Evolutionary conservation across 176 grass and related monocot species (phyloP).

Genomic region (Stipa capillata): DNA sequence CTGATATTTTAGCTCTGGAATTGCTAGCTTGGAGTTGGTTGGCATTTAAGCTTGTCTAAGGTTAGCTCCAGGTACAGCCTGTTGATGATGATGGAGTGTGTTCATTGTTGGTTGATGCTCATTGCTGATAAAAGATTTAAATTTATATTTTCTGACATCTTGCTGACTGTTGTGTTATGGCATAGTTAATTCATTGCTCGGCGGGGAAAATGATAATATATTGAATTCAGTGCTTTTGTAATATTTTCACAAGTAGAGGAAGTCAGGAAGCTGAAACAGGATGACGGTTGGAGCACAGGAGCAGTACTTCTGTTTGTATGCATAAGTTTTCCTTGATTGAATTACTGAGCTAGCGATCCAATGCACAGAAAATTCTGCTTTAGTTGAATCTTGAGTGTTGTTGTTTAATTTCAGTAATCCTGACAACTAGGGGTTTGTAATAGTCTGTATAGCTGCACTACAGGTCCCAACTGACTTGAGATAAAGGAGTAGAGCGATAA

Average conservation of each 20-base stretch:
- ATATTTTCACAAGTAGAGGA: background rate
- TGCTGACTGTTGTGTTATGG: background rate
- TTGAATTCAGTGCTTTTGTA: background rate
- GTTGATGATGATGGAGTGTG: slow-evolving; percentile 20
- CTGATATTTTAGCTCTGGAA: slow-evolving; percentile 16
- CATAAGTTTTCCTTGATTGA: background rate
- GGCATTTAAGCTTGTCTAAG: slow-evolving; percentile 48
- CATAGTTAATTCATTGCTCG: background rate
- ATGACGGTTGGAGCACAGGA: background rate
- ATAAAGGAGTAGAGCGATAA: background rate
- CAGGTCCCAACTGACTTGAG: background rate
- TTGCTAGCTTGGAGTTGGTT: slow-evolving; percentile 34
- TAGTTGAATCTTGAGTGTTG: background rate
- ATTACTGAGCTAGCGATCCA: background rate
- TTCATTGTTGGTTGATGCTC: slow-evolving; percentile 7
- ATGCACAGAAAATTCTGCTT: background rate
- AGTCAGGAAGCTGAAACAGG: background rate
- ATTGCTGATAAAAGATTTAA: background rate
- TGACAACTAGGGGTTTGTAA: background rate
- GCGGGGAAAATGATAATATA: slow-evolving; percentile 2
- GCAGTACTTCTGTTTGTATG: background rate
- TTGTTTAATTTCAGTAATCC: background rate
- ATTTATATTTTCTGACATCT: background rate
- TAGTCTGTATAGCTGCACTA: background rate
- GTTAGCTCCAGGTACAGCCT: slow-evolving; percentile 36